Evolutionary conservation across 1,284 basidiomycete species (phyloP).

Genomic region (Boletus sp.): DNA sequence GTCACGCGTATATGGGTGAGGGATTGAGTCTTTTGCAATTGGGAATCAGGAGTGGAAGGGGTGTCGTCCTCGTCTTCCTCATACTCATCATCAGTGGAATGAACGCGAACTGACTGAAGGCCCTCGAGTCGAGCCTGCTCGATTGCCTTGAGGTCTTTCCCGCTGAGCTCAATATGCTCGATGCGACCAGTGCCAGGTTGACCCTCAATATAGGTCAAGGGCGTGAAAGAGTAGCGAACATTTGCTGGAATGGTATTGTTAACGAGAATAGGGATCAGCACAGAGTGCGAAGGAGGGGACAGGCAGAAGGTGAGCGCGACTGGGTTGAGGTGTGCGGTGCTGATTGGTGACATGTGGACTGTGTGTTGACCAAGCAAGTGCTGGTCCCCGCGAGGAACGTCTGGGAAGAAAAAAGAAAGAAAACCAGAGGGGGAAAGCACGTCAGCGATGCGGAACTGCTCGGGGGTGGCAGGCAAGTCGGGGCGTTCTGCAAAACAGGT

Average conservation of each 20-base stretch:
- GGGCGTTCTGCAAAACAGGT: conserved; percentile 28
- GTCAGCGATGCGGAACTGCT: conserved; percentile 42
- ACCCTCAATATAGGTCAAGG: conserved; percentile 54
- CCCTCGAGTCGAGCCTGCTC: conserved; percentile 54
- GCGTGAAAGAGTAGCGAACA: conserved; percentile 73
- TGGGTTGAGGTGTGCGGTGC: conserved; percentile 81
- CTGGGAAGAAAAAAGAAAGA: conserved; percentile 36
- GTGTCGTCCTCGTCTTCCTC: conserved; percentile 49
- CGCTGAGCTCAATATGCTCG: conserved; percentile 53
- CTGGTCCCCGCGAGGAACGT: conserved; percentile 35
- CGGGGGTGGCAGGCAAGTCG: conserved; percentile 42
- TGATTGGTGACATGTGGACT: conserved; percentile 84
- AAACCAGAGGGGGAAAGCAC: conserved; percentile 48
- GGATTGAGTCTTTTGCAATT: conserved; percentile 67
- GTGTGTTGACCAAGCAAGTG: conserved; percentile 88
- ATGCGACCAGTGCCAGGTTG: conserved; percentile 38
- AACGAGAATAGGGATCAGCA: conserved; percentile 77
- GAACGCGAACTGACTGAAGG: conserved; percentile 44
- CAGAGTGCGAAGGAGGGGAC: conserved; percentile 47
- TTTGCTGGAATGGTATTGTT: conserved; percentile 85
- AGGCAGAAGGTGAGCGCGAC: conserved; percentile 68
- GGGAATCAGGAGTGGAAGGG: conserved; percentile 23
- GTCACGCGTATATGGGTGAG: conserved; percentile 69
- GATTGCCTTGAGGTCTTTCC: conserved; percentile 65
- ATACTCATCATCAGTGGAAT: conserved; percentile 58